These are phyloP conservation scores for Truncatella angustata DNA, from an alignment of 2,329 filamentous ascomycete genomes.

Conservation along the genomic window DNA sequence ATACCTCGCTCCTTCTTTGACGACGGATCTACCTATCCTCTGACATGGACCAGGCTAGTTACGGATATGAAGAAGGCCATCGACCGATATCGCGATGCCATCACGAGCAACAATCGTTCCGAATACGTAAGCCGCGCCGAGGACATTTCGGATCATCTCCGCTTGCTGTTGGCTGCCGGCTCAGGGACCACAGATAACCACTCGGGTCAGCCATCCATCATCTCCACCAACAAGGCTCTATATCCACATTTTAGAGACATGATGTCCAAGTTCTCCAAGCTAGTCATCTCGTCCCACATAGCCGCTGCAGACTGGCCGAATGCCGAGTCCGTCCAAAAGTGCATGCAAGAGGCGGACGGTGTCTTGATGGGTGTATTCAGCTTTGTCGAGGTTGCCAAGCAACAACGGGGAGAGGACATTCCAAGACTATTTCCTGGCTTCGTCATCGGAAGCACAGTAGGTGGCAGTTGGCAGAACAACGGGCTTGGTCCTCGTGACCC, in stretches of 20 bases:
- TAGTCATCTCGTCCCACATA: slow-evolving; percentile 96
- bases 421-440: slow-evolving; percentile 93
- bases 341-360: slow-evolving; percentile 94
- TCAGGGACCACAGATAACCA: slow-evolving; percentile 98
- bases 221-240: slow-evolving; percentile 93
- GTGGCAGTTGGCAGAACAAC: slow-evolving; percentile 86
- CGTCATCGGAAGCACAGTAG: slow-evolving; percentile 77
- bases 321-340: slow-evolving; percentile 91
- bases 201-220: slow-evolving; percentile 98
- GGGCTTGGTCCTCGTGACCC: slow-evolving; percentile 64
- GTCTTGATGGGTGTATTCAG: slow-evolving; percentile 92
- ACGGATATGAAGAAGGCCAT: slow-evolving; percentile 91
- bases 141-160: slow-evolving; percentile 94
- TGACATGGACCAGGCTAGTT: slow-evolving; percentile 88
- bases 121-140: slow-evolving; percentile 95
- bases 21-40: slow-evolving; percentile 72
- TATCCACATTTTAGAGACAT: slow-evolving; percentile 98
- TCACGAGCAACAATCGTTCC: slow-evolving; percentile 76
- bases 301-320: slow-evolving; percentile 95
- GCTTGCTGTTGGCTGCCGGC: slow-evolving; percentile 88
- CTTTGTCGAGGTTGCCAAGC: slow-evolving; percentile 91
- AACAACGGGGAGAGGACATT: slow-evolving; percentile 90
- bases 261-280: slow-evolving; percentile 99
- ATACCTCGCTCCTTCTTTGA: slow-evolving; percentile 87
- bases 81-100: slow-evolving; percentile 86